Base-by-base conservation (phyloP, 805 yeast genomes). In the Yarrowia sp. region DNA sequence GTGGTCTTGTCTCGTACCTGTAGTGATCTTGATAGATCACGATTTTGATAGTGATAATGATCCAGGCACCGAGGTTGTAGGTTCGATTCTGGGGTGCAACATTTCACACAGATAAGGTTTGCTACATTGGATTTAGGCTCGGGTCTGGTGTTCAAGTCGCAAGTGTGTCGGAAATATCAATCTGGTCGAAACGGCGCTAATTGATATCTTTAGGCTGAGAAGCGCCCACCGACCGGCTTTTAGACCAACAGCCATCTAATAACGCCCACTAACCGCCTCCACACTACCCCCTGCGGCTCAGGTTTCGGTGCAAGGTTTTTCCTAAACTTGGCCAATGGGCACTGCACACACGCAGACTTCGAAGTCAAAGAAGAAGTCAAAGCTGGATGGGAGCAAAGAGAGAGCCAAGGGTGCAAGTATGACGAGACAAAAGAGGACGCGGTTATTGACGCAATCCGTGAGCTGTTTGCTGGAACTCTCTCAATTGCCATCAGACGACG, bases 311-410 rank as follows among this genome's bases (percentile, higher is more conserved):
- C 65, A 59, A 59, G 65, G 65, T 59, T 59, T 45, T 43, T 8
- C 35, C 38, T 8, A 16, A 35, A 35, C n/a, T 59, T 59, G 65
- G 42, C 65, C 65, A 59, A 59, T 59, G 52, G 50, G 52, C 65
- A 43, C 65, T 16, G 50, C 65, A 59, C 42, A 59, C 50, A 43
- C 52, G 65, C 65, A 59, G 36, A 32, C 65, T 32, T 45, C 36
- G 52, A 59, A 35, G 65, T 59, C 65, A 59, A 59, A 43, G 65
- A 16, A 36, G 42, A 55, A 55, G 61, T 19, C 36, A 40, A 41
- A 40, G 64, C 40, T 58, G 52, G 65, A 59, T 59, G 65, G 65
- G 65, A 59, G 65, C 65, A 59, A 59, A 59, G 65, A 59, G 52
- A 40, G 63, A 40, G 48, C 48, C 36, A 22, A n/a, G 48, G 61